These are phyloP conservation scores for Gossypium thurberi DNA, from an alignment of 345 rosid genomes.

Conservation along the genomic window DNA sequence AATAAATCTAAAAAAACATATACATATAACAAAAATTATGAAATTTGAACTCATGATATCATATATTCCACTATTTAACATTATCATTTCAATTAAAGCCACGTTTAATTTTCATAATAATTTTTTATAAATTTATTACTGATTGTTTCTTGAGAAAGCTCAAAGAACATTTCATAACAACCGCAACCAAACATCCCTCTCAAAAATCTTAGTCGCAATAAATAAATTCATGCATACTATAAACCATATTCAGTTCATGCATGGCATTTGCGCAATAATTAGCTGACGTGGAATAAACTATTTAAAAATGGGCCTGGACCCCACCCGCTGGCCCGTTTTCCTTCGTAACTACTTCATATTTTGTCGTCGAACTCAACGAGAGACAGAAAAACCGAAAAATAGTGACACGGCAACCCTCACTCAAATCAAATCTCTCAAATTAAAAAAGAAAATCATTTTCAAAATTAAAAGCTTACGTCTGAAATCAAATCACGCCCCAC, in stretches of 20 bases:
- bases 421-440: slow-evolving; percentile 3
- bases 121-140: too few relatives aligned
- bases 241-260: neutral
- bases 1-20: too few relatives aligned
- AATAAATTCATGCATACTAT: neutral
- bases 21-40: too few relatives aligned
- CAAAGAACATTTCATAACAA: neutral
- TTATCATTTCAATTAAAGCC: too few relatives aligned
- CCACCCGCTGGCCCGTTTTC: slow-evolving; percentile 1
- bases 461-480: neutral
- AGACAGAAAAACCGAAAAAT: neutral
- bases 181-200: neutral
- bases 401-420: neutral
- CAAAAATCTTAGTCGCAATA: neutral
- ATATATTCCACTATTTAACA: too few relatives aligned
- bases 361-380: slow-evolving; percentile 10
- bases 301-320: neutral
- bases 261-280: neutral
- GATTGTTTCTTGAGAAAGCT: neutral
- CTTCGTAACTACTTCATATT: slow-evolving; percentile 28
- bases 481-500: neutral
- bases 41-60: too few relatives aligned
- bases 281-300: neutral
- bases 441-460: neutral
- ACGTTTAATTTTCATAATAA: too few relatives aligned